Base-by-base conservation (phyloP, 179 eudicot species). In the Beta macrorhiza region DNA sequence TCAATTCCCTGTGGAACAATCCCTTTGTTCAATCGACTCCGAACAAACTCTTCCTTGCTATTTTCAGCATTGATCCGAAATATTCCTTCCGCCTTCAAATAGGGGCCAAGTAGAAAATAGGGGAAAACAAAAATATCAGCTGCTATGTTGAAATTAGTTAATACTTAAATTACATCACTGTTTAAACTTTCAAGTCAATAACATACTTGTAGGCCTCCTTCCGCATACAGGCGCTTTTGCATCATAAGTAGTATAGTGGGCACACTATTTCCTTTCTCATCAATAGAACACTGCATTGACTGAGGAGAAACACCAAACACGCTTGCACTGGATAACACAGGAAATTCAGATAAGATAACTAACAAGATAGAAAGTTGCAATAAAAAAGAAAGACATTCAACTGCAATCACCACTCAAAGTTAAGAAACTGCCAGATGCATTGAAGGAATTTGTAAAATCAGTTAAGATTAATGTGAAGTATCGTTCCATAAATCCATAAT, bases 51-150 rank as follows among this genome's bases (percentile, higher is more conserved):
- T 83, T 91, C 96, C 76, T 90, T 90, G 81, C 96, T 85, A 81
- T 94, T 94, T 80, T 93, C 98, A 67, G 93, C 93, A 82, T 87
- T 91, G 75, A 94, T 93, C 73, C 97, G 92, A 81, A 94, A 94
- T 67, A 94, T 91, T 82, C 98, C 98, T 88, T 94, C 98, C 45
- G 93, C 94, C 98, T 94, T 78, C 59, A 82, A 78, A 67, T 58
- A 82, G 49, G 19, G 19, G 29, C 44, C 53, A 42, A 37, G 56
- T 68, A 67, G 16, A 79, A 83, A 72, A 83, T 25, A 57, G 53
- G 51, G 11, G 3, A 49, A 49, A 49, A 49, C 70, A 15, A 6
- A 19, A 10, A 57, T 70, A 37, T 29, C 61, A 76, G 72, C 53
- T 13, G 19, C 20, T 44, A 45, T 4, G 44, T 5, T 19, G 2